Evolutionary conservation across 768 basidiomycete species (phyloP).

Genomic region (Russula earlei): DNA sequence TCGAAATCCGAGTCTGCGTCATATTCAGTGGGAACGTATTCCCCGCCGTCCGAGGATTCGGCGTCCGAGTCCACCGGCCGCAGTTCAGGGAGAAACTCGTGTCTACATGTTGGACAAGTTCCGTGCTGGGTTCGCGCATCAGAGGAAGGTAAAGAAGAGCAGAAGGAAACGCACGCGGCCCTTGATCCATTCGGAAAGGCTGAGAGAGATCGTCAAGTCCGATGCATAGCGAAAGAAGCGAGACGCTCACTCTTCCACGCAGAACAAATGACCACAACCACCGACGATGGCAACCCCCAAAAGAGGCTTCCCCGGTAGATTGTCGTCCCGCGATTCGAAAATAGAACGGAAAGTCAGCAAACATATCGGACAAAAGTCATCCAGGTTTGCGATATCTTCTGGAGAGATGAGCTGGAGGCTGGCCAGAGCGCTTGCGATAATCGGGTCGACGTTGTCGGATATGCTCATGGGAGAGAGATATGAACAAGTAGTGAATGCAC

Average conservation of each 20-base stretch:
- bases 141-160: not conserved
- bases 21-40: constrained; percentile 49
- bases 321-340: constrained; percentile 24
- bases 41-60: constrained; percentile 59
- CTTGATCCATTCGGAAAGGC: constrained; percentile 59
- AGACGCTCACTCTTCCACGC: constrained; percentile 47
- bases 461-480: not conserved
- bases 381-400: constrained; percentile 21
- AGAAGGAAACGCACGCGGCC: constrained; percentile 36
- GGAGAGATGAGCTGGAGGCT: constrained; percentile 4
- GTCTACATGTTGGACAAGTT: constrained; percentile 60
- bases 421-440: constrained; percentile 8
- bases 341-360: constrained; percentile 42
- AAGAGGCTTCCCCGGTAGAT: constrained; percentile 18
- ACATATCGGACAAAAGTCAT: constrained; percentile 62
- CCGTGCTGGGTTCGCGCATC: constrained; percentile 42
- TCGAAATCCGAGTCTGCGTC: constrained; percentile 33
- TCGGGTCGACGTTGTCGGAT: not conserved
- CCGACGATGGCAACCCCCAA: constrained; percentile 47
- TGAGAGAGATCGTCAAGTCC: constrained; percentile 21
- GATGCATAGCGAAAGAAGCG: not conserved
- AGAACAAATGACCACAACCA: constrained; percentile 60
- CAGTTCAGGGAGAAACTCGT: constrained; percentile 45
- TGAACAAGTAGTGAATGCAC: not conserved
- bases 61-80: constrained; percentile 46